These are phyloP conservation scores for Drechslerella stenobrocha DNA, from an alignment of 2,329 filamentous ascomycete genomes.

Conservation along the genomic window DNA sequence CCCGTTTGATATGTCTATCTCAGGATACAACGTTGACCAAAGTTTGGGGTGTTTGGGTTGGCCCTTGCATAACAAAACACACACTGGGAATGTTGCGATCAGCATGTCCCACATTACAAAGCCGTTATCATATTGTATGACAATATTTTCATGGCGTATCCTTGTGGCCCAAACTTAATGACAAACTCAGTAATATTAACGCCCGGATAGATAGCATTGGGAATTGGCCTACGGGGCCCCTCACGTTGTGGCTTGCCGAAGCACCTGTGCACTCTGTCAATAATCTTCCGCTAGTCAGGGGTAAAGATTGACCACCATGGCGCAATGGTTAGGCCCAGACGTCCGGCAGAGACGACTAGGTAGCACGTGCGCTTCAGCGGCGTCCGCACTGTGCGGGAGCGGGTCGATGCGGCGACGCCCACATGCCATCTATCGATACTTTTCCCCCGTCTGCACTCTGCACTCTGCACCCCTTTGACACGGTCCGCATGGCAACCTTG, in stretches of 20 bases:
- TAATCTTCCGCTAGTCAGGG: neutral
- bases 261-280: constrained; percentile 5
- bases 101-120: no score
- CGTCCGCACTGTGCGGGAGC: neutral
- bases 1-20: no score
- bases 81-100: no score
- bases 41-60: no score
- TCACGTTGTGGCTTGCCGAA: neutral
- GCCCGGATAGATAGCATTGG: neutral
- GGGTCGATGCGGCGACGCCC: neutral
- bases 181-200: neutral
- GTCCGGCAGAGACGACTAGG: neutral
- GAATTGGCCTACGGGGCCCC: no score
- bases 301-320: neutral
- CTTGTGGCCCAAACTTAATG: no score
- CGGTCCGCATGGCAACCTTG: neutral
- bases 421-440: neutral
- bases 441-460: neutral
- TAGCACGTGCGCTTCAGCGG: neutral
- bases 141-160: neutral
- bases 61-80: no score
- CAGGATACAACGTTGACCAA: no score
- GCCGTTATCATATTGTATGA: neutral
- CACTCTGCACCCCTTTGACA: neutral
- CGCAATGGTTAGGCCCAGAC: neutral